A percentile compares a stretch with the other conserved stretches of the same genome.
These are phyloP conservation scores for Ustilago curta DNA, from an alignment of 1,284 basidiomycete species.

Conservation along the genomic window DNA sequence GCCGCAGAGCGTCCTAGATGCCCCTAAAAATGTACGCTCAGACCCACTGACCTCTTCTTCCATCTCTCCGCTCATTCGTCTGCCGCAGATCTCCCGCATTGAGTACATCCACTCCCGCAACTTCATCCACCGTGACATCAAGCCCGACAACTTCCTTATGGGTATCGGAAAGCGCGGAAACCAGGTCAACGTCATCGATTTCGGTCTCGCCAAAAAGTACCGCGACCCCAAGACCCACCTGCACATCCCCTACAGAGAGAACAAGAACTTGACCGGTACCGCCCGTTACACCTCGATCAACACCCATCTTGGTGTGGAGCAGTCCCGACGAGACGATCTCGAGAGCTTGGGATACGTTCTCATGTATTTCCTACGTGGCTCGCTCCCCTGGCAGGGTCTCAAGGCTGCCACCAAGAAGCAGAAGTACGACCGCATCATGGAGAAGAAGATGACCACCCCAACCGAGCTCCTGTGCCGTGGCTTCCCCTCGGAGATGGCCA, in stretches of 20 bases:
- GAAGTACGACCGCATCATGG: slow-evolving; percentile 70
- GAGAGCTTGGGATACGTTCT: slow-evolving; percentile 68
- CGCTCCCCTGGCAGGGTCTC: slow-evolving; percentile 68
- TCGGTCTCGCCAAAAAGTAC: slow-evolving; percentile 99
- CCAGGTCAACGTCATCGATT: slow-evolving; percentile 99
- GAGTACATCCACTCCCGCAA: slow-evolving; percentile 99
- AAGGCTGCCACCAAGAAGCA: slow-evolving; percentile 70
- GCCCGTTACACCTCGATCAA: slow-evolving; percentile 99
- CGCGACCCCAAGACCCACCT: slow-evolving; percentile 99
- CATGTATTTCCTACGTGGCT: slow-evolving; percentile 69
- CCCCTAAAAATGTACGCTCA: neutral
- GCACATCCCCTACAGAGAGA: slow-evolving; percentile 99
- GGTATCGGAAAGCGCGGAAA: slow-evolving; percentile 99
- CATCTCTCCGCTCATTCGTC: neutral
- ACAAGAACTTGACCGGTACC: slow-evolving; percentile 99
- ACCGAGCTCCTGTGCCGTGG: slow-evolving; percentile 69
- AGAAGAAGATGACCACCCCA: slow-evolving; percentile 70
- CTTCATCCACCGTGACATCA: slow-evolving; percentile 99
- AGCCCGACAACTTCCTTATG: slow-evolving; percentile 99
- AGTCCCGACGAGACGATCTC: slow-evolving; percentile 69
- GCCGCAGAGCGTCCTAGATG: neutral
- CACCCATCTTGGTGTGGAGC: slow-evolving; percentile 89
- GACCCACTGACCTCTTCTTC: neutral
- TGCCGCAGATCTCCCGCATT: slow-evolving; percentile 88
- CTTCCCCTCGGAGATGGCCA: slow-evolving; percentile 70